Base-by-base conservation (phyloP, 2,329 filamentous ascomycete genomes). In the Chaetomium olivaceum region DNA sequence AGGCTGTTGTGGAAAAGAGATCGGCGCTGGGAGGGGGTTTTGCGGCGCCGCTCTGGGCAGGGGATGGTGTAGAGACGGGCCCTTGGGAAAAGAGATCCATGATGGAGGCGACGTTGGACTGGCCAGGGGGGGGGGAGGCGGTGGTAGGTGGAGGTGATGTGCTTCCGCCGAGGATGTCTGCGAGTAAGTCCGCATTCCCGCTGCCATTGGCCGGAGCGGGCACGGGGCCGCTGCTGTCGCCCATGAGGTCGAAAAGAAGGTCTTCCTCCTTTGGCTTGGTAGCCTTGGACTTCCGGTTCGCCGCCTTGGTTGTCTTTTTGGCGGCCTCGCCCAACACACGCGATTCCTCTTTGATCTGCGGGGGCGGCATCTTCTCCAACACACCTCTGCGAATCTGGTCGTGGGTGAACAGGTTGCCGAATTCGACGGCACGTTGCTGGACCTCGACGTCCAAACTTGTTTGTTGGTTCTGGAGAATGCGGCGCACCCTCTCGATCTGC, bases 301-400 rank as follows among this genome's bases (percentile, higher is more conserved):
- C 84, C 58, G 86, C 82, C 74, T 89, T 88, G 76, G 86, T 83
- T 72, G 89, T 86, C 77, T 88, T 89, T 66, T 77, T 77, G 36
- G 76, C 67, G 7, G 92, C 89, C 73, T 94, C 91, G 52, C 93
- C 93, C 21, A 99, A 83, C 3, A 97, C 93, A 67, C 94, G 86
- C 62, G 95, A 94, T 76, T 96, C 92, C 76, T 99, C 95, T 71
- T 94, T 92, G 74, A 99, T 98, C 77, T 98, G 94, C 9, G 95
- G 95, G 1, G 95, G 87, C 8, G 95, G 95, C 96, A 99, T 99
- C 77, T 95, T 96, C 79, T 99, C 95, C 12, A 99, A 82, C 2
- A 99, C 95, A 65, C 95, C 95, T 66, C 86, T 87, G 62, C 94
- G 89, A 64, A 99, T 91, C 67, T 92, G 84, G 71, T 99, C 93